Evolutionary conservation across 139 green algal genomes (phyloP).

Genomic region (Picochlorum costavermella): DNA sequence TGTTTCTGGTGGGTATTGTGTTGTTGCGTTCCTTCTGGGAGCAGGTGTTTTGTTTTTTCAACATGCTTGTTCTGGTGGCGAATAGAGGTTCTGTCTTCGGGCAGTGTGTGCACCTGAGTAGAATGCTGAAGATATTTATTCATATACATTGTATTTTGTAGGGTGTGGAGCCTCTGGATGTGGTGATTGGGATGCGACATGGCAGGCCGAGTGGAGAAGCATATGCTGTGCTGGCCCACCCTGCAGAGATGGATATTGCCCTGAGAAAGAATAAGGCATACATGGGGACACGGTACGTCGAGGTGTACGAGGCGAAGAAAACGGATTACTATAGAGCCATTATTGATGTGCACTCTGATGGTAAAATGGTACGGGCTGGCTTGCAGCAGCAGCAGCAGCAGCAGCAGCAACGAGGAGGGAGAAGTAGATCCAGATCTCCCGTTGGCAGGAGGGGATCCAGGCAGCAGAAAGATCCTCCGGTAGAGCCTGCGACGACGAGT

Average conservation of each 20-base stretch:
- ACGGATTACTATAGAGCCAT: slow-evolving; percentile 63
- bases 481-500: neutral
- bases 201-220: slow-evolving; percentile 66
- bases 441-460: neutral
- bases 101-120: neutral
- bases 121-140: no score
- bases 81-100: neutral
- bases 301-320: slow-evolving; percentile 70
- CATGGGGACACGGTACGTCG: slow-evolving; percentile 71
- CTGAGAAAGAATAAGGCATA: slow-evolving; percentile 65
- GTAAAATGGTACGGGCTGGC: slow-evolving; percentile 6
- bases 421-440: neutral
- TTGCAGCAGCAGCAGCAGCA: neutral
- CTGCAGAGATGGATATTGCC: slow-evolving; percentile 54
- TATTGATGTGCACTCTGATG: slow-evolving; percentile 14
- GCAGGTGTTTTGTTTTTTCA: neutral
- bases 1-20: slow-evolving; percentile 59
- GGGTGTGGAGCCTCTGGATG: slow-evolving; percentile 64
- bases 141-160: slow-evolving; percentile 21
- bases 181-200: slow-evolving; percentile 54
- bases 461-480: neutral
- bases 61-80: neutral
- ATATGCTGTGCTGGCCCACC: slow-evolving; percentile 52
- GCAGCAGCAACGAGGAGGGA: neutral
- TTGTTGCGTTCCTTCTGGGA: neutral